Evolutionary conservation across 208 protist species (phyloP), one percentile per base, ranked within the genome.

Genomic region (Plasmodiophora brassicae): DNA sequence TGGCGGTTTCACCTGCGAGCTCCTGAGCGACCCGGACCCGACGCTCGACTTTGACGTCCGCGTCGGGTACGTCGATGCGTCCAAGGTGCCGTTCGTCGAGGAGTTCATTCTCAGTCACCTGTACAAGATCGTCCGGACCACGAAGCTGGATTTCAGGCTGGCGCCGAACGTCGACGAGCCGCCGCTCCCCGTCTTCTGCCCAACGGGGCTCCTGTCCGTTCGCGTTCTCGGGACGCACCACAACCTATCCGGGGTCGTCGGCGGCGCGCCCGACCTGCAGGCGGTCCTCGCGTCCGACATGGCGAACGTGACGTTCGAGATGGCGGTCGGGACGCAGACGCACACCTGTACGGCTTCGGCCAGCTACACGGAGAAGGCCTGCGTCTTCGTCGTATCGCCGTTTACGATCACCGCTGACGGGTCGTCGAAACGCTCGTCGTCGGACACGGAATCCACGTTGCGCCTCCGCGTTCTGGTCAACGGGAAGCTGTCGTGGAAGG

Each of bases 101-200:
- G 65, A 78, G 41, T 78, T 78, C 41, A 32, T 78, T 5, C n/a
- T 78, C 5, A 78, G n/a, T 32, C 65, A 78, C 5, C n/a, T 78
- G n/a, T 38, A 78, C 5, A 78, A 78, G n/a, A 78, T 78, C n/a
- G 41, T 78, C n/a, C 65, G 65, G 5, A 5, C 32, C 20, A 32
- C 65, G 65, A 78, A 78, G n/a, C n/a, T 78, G 65, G 65, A 78
- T 5, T 78, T 78, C n/a, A n/a, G 65, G 14, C 65, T 78, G 5
- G 5, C n/a, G 10, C 14, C n/a, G 32, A 38, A 78, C n/a, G 65
- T 44, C 41, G 32, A n/a, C 20, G 65, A 78, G 20, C 5, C 65
- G n/a, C 5, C 5, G 5, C n/a, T 78, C 32, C 65, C 65, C 20
- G n/a, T 78, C 5, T 78, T 78, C 65, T 5, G 5, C 41, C 65